A percentile compares a stretch with the other conserved stretches of the same genome.
phyloP scores from a whole-genome alignment of 257 asterid genomes.

The Vinca minor region DNA sequence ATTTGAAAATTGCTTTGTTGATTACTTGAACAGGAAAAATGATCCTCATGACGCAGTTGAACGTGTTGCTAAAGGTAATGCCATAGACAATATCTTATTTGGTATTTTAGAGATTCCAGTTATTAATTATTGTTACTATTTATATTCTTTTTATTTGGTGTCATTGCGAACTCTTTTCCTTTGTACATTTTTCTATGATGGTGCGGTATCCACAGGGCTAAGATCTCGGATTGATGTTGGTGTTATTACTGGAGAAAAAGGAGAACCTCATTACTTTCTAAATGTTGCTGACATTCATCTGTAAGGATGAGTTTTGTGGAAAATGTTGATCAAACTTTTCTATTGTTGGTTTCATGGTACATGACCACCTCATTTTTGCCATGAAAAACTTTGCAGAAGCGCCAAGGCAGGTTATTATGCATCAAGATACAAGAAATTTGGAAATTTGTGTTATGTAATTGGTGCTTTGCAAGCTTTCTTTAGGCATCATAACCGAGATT shows the following conservation, averaged over 20 bases:
- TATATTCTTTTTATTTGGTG: background rate
- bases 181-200: slow-evolving; percentile 10
- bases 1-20: slow-evolving; percentile 8
- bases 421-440: slow-evolving; percentile 76
- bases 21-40: slow-evolving; percentile 52
- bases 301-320: slow-evolving; percentile 34
- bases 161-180: slow-evolving; percentile 10
- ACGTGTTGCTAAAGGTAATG: slow-evolving; percentile 64
- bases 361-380: slow-evolving; percentile 9
- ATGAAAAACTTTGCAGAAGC: slow-evolving; percentile 44
- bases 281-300: slow-evolving; percentile 85
- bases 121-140: no score
- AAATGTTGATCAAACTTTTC: background rate
- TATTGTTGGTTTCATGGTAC: background rate
- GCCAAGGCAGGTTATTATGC: slow-evolving; percentile 93
- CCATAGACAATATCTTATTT: background rate
- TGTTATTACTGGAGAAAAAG: slow-evolving; percentile 50
- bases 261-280: slow-evolving; percentile 65
- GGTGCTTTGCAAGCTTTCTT: slow-evolving; percentile 82
- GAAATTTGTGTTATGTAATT: slow-evolving; percentile 78
- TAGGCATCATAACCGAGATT: slow-evolving; percentile 65
- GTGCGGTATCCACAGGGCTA: slow-evolving; percentile 44
- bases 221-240: slow-evolving; percentile 69
- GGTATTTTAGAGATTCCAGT: background rate
- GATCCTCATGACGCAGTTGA: slow-evolving; percentile 78